Evolutionary conservation across 2,329 filamentous ascomycete species (phyloP), one percentile per base, ranked within the genome.

Genomic region (Xylaria sp.): DNA sequence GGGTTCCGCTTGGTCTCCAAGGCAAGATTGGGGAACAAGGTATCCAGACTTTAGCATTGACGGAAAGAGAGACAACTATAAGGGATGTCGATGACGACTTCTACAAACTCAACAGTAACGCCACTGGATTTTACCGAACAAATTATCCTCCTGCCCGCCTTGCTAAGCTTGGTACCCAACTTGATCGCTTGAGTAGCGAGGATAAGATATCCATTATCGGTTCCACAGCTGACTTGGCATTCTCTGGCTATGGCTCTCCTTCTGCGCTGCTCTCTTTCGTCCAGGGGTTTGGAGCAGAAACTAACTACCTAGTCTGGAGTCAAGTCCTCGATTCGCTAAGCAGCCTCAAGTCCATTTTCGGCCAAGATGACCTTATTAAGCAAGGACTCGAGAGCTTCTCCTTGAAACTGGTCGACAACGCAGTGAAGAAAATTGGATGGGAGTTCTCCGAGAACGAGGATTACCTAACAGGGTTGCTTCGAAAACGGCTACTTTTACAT

Each of bases 121-220:
- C 94, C 60, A 93, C 89, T 53, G 94, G 93, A 25, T 97, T 87
- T 73, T 98, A 96, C 79, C 87, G 93, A 63, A 95, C 94, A 49
- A 97, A 96, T 78, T 96, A 98, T 73, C 92, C 95, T 4, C 88
- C 92, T n/a, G 83, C 87, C 65, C 88, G 94, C 48, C 84, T 99
- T 40, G 86, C 85, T 38, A 92, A 92, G 78, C 87, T 99, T 23
- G 90, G 91, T 60, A 85, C 87, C 54, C 88, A 91, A 69, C 88
- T 93, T 15, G 84, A 91, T 68, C 87, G 88, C 68, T 83, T 99
- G 23, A 91, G 84, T 65, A 88, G 90, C 5, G 87, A 94, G 74
- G 95, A 99, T 79, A 96, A 95, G 81, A 97, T 98, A 70, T 92
- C 92, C 40, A 86, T 97, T 54, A 87, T 97, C 61, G 93, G 92